phyloP scores from a whole-genome alignment of 2,329 filamentous ascomycete genomes.

The Pseudogymnoascus sp. region DNA sequence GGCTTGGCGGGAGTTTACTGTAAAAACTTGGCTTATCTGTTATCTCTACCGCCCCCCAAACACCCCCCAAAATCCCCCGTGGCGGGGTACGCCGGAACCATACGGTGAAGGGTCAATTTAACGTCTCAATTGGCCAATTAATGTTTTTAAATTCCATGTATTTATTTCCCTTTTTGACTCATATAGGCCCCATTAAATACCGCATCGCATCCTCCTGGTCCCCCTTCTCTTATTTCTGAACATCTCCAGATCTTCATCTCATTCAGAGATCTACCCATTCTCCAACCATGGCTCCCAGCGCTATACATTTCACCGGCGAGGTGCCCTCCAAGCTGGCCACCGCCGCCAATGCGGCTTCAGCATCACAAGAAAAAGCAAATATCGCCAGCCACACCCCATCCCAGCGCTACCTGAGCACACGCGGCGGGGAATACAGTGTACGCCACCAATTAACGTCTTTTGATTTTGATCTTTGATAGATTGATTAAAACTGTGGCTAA shows the following conservation, averaged over 20 bases:
- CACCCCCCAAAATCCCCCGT: neutral
- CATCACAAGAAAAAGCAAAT: constrained; percentile 4
- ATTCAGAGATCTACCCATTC: neutral
- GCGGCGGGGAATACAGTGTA: constrained; percentile 55
- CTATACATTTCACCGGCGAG: neutral
- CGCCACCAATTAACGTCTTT: constrained; percentile 20
- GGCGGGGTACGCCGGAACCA: constrained; percentile 4
- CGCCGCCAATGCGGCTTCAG: neutral
- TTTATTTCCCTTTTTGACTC: neutral
- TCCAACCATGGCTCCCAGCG: neutral
- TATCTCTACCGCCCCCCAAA: neutral
- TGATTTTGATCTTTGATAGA: neutral
- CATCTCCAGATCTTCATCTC: neutral
- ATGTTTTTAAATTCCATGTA: neutral
- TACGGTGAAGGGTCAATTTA: neutral
- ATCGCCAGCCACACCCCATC: constrained; percentile 35
- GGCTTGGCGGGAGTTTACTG: no score
- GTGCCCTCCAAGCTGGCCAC: neutral
- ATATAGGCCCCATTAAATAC: neutral
- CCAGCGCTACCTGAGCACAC: constrained; percentile 53
- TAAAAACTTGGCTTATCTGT: neutral
- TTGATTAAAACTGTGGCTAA: constrained; percentile 10
- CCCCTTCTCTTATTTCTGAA: neutral
- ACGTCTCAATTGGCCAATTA: neutral
- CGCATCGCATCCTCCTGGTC: neutral